phyloP scores from a whole-genome alignment of 2,329 filamentous ascomycete species.

The Penicillium carneum region DNA sequence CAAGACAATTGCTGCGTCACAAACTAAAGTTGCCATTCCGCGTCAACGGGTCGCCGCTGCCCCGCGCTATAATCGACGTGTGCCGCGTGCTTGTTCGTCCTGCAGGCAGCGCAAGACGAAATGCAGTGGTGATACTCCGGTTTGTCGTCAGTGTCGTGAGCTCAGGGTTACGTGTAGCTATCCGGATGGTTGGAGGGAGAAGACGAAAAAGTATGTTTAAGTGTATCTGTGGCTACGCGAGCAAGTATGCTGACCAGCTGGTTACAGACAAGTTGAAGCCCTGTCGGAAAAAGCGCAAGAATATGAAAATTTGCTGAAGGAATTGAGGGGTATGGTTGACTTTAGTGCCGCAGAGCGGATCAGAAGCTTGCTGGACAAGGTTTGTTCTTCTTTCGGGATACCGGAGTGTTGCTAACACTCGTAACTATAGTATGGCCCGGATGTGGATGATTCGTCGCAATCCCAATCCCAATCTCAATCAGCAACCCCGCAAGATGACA shows the following conservation, averaged over 20 bases:
- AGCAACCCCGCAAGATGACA: slow-evolving; percentile 42
- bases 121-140: slow-evolving; percentile 49
- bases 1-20: neutral
- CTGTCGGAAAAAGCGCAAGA: slow-evolving; percentile 44
- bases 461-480: slow-evolving; percentile 39
- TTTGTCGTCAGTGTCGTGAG: slow-evolving; percentile 49
- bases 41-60: slow-evolving; percentile 36
- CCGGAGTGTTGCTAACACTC: slow-evolving; percentile 14
- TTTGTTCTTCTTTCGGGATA: slow-evolving; percentile 27
- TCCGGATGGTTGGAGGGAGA: slow-evolving; percentile 50
- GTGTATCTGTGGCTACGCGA: neutral
- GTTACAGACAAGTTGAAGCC: slow-evolving; percentile 44
- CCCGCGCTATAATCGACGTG: slow-evolving; percentile 31
- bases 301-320: slow-evolving; percentile 51
- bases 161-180: slow-evolving; percentile 46
- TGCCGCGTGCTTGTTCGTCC: slow-evolving; percentile 47
- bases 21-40: slow-evolving; percentile 42
- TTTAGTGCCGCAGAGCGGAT: slow-evolving; percentile 47
- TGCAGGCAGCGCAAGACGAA: slow-evolving; percentile 51
- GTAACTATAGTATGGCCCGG: slow-evolving; percentile 34
- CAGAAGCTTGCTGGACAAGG: slow-evolving; percentile 48
- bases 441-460: slow-evolving; percentile 34
- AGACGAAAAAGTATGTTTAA: slow-evolving; percentile 45
- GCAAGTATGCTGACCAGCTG: slow-evolving; percentile 15
- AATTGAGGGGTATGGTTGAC: slow-evolving; percentile 46